Evolutionary conservation across 2,329 filamentous ascomycete genomes (phyloP).

Genomic region (Alternaria consortialis): DNA sequence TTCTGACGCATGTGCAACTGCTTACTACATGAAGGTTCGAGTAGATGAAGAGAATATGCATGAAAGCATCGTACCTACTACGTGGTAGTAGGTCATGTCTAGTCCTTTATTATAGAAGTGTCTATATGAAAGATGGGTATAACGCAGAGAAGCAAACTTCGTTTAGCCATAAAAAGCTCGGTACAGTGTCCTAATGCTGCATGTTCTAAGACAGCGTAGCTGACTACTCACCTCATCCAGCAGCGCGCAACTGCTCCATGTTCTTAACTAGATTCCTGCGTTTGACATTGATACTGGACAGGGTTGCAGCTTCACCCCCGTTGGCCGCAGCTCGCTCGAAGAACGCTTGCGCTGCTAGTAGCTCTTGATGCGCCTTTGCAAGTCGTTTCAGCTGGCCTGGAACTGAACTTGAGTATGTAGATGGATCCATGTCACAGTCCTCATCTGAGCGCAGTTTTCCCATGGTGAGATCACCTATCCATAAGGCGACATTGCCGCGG

Average conservation of each 20-base stretch:
- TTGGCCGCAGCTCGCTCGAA: slow-evolving; percentile 36
- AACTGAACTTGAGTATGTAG: slow-evolving; percentile 3
- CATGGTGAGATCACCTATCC: slow-evolving; percentile 73
- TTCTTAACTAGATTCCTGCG: slow-evolving; percentile 9
- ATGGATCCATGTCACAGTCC: slow-evolving; percentile 24
- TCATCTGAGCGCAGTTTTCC: slow-evolving; percentile 26
- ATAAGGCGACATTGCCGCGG: slow-evolving; percentile 77
- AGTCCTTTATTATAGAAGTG: neutral
- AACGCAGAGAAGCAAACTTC: slow-evolving; percentile 1
- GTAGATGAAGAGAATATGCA: neutral
- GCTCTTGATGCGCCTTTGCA: slow-evolving; percentile 29
- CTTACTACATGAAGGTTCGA: neutral
- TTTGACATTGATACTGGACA: slow-evolving; percentile 31
- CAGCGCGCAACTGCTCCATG: slow-evolving; percentile 4
- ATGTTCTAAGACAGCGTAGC: neutral
- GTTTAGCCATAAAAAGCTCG: neutral
- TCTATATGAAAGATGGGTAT: slow-evolving; percentile 5
- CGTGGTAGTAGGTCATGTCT: neutral
- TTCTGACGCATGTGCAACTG: neutral
- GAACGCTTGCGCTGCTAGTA: slow-evolving; percentile 32
- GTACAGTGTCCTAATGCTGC: neutral
- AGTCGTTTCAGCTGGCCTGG: slow-evolving; percentile 25
- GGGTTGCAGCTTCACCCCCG: slow-evolving; percentile 24
- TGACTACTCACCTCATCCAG: neutral
- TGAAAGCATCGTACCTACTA: neutral